A percentile compares a stretch with the other conserved stretches of the same genome.
phyloP scores from a whole-genome alignment of 345 rosid species.

The Balakata baccata region DNA sequence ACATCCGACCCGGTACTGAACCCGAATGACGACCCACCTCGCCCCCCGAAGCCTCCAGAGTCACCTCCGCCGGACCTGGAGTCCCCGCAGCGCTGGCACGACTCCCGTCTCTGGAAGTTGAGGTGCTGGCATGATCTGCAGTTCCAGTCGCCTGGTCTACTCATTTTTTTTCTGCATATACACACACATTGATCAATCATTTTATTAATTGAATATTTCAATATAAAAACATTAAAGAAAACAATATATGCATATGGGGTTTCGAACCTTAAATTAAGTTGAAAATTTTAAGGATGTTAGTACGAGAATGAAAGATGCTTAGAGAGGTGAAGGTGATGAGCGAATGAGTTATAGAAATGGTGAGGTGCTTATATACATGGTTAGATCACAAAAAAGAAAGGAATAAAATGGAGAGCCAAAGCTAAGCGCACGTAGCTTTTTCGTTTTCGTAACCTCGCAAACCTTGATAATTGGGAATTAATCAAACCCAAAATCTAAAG shows the following conservation, averaged over 20 bases:
- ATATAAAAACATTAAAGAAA: too few relatives aligned
- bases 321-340: too few relatives aligned
- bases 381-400: constrained; percentile 24
- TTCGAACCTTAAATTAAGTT: too few relatives aligned
- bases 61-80: constrained; percentile 37
- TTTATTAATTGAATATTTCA: too few relatives aligned
- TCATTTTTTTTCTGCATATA: constrained; percentile 32
- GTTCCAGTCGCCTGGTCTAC: constrained; percentile 91
- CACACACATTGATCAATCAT: too few relatives aligned
- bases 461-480: constrained; percentile 46
- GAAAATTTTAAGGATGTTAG: too few relatives aligned
- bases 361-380: constrained; percentile 40
- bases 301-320: too few relatives aligned
- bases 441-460: constrained; percentile 49
- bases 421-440: constrained; percentile 29
- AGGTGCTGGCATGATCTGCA: constrained; percentile 82
- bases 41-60: constrained; percentile 44
- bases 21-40: constrained; percentile 61
- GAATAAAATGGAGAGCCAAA: constrained; percentile 40
- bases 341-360: neutral
- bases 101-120: constrained; percentile 83
- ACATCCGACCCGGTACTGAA: constrained; percentile 79
- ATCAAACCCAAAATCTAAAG: constrained; percentile 28
- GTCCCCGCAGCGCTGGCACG: constrained; percentile 72
- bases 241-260: too few relatives aligned